Evolutionary conservation across 164 flowering plant species (phyloP).

Genomic region (Magnolia sinica): DNA sequence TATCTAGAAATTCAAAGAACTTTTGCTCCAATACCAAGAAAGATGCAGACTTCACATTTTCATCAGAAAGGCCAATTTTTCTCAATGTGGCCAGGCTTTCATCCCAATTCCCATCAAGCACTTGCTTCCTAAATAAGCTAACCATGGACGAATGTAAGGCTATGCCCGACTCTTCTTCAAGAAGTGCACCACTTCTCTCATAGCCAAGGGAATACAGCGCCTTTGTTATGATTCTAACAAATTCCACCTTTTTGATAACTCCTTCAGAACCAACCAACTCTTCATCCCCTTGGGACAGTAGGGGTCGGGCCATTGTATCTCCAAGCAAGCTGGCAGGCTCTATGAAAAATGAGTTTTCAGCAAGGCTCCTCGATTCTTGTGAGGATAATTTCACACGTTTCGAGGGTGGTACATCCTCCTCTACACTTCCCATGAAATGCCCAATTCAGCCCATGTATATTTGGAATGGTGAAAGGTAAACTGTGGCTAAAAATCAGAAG

Average conservation of each 20-base stretch:
- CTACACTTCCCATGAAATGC: conserved; percentile 93
- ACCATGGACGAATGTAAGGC: conserved; percentile 51
- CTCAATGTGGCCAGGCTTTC: conserved; percentile 57
- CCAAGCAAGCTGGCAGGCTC: conserved; percentile 44
- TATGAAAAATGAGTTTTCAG: conserved; percentile 31
- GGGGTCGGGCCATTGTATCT: conserved; percentile 62
- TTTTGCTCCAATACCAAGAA: conserved; percentile 73
- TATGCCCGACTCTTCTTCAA: conserved; percentile 88
- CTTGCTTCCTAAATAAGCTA: conserved; percentile 47
- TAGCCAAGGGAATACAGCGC: conserved; percentile 76
- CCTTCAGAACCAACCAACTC: conserved; percentile 63
- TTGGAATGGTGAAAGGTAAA: background rate
- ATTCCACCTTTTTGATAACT: conserved; percentile 54
- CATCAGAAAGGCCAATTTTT: conserved; percentile 47
- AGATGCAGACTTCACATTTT: conserved; percentile 51
- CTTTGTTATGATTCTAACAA: conserved; percentile 60
- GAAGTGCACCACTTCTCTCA: conserved; percentile 48
- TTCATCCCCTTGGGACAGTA: conserved; percentile 47
- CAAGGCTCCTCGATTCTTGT: conserved; percentile 30
- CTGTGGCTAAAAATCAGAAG: background rate
- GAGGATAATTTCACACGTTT: conserved; percentile 67
- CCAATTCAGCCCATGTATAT: conserved; percentile 70
- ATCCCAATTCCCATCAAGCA: conserved; percentile 67
- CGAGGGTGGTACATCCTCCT: conserved; percentile 71
- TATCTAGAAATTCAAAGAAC: conserved; percentile 53